Evolutionary conservation across 2,329 filamentous ascomycete genomes (phyloP), one percentile per base, ranked within the genome.

Genomic region (Colletotrichum liriopes): DNA sequence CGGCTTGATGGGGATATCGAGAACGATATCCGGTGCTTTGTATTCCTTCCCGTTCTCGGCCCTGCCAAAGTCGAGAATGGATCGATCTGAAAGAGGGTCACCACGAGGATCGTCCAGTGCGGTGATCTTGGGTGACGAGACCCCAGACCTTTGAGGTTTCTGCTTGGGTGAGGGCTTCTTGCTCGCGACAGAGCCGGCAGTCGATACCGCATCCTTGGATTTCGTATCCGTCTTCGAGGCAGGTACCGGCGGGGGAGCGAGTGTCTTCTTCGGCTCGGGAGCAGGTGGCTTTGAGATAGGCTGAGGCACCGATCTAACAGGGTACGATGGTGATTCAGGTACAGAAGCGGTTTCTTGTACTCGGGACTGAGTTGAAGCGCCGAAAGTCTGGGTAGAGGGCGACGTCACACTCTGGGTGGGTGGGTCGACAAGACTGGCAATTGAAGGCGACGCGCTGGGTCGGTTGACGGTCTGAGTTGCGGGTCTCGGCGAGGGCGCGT

Each of bases 401-500:
- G 83, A 85, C 32, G 81, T 81, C 32, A 82, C 79, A 67, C 74
- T 76, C 58, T 82, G 85, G 56, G 71, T 7, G 26, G 85, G 82
- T 12, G 86, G 93, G 76, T 98, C 94, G 62, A 98, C 94, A 69
- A 98, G 88, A 82, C 94, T 97, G 7, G 94, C 93, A 76, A 98
- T 98, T 3, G 96, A 96, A 1, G 96, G 95, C 5, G 96, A 98
- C 49, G 93, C 93, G 79, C 93, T 96, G n/a, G 94, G 93, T 66
- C 93, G 90, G 81, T 93, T 92, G 65, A 79, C 76, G 58, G 79
- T 77, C 58, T 81, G 81, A n/a, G 79, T 75, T 77, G 81, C 65
- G 79, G 80, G 14, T 58, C 87, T 85, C n/a, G 89, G 89, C 9
- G 89, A 90, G 41, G 84, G 80, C 4, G 86, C 79, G 20, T 74